phyloP scores from a whole-genome alignment of 1,284 basidiomycete species.

The Inonotus hispidus region DNA sequence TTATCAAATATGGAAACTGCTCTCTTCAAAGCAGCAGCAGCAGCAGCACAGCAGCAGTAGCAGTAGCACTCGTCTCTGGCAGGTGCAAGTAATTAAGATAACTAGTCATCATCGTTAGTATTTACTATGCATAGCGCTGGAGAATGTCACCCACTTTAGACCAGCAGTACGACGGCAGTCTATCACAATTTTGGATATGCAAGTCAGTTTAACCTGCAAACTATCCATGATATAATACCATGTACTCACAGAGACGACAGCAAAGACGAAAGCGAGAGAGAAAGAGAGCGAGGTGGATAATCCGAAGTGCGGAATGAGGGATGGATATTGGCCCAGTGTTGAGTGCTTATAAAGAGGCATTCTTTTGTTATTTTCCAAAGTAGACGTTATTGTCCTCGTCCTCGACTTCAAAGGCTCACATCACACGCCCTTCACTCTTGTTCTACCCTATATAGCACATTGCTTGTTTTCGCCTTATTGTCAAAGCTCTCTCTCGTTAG shows the following conservation, averaged over 20 bases:
- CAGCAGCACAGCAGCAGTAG: background rate
- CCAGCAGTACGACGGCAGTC: background rate
- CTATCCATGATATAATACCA: background rate
- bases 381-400: slow-evolving; percentile 3
- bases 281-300: slow-evolving; percentile 14
- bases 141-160: background rate
- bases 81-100: slow-evolving; percentile 7
- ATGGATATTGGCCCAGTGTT: slow-evolving; percentile 20
- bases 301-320: slow-evolving; percentile 12
- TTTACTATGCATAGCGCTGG: background rate
- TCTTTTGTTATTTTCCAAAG: background rate
- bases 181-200: background rate
- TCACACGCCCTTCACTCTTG: no score
- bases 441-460: background rate
- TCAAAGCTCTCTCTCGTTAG: background rate
- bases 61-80: background rate
- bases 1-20: slow-evolving; percentile 29
- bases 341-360: background rate
- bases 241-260: slow-evolving; percentile 16
- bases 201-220: background rate
- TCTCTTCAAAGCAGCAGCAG: background rate
- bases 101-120: background rate
- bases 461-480: background rate
- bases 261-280: slow-evolving; percentile 6
- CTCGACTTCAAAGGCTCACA: background rate